Base-by-base conservation (phyloP, 352 stramenopile species). In the Pythium volutum region DNA sequence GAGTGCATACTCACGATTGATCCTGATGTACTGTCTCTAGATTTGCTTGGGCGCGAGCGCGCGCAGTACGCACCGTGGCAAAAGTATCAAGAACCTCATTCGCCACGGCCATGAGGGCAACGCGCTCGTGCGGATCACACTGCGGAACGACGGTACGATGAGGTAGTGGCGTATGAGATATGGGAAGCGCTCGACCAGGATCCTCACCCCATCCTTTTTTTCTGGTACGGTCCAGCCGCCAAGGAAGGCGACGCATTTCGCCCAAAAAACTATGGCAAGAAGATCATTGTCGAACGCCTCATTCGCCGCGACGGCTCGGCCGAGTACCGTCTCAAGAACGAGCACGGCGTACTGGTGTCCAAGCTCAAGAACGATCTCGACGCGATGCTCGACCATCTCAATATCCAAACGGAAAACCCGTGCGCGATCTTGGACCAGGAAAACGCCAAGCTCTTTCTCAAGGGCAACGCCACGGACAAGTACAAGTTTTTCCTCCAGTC, bases 401-500 rank as follows among this genome's bases (percentile, higher is more conserved):
- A 96, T 59, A 95, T 96, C 41, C 86, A 89, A 71, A 97, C 98
- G 18, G 96, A 99, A 60, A 99, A 99, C 79, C 97, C 97, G 34
- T 98, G 97, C 27, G 91, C 93, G 5, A 94, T 99, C 36, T 69
- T 99, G 39, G 96, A 99, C 71, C 97, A 99, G 69, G 96, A 99
- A 74, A 98, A 98, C 59, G 93, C 96, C 16, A 99, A 99, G 72
- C 85, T 98, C 55, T 99, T 99, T 68, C 69, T 99, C 23, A 97
- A 96, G 25, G 96, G 96, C 38, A 98, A 96, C 59, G 70, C 85
- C 5, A 73, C 83, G 16, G 95, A 98, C 42, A 99, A 99, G 67
- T 99, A 98, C 79, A 84, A 83, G 26, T 99, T 99, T 70, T 99
- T 99, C 57, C 79, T 97, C 59, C 97, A 98, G 64, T 97, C 95